phyloP scores from a whole-genome alignment of 257 asterid genomes.

The Oldenlandia corymbosa region DNA sequence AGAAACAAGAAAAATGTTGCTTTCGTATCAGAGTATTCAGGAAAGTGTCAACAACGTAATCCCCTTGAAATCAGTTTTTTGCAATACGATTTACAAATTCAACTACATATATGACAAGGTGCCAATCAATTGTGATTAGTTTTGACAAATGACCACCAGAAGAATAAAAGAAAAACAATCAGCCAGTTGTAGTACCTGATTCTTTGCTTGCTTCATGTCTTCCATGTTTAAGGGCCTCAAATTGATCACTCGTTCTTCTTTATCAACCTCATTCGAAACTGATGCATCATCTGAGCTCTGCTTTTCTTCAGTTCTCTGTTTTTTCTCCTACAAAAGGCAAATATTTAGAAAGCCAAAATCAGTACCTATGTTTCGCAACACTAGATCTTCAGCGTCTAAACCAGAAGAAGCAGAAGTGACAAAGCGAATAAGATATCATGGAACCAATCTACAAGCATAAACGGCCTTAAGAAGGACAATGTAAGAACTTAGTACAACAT shows the following conservation, averaged over 20 bases:
- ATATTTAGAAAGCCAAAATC: constrained; percentile 7
- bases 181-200: constrained; percentile 51
- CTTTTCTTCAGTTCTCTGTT: constrained; percentile 35
- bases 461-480: constrained; percentile 2
- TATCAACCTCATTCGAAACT: constrained; percentile 36
- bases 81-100: no score
- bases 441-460: not conserved
- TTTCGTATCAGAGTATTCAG: not conserved
- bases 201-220: constrained; percentile 80
- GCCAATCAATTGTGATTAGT: no score
- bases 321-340: constrained; percentile 45
- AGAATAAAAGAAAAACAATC: no score
- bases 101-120: no score
- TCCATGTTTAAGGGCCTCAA: constrained; percentile 84
- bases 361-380: not conserved
- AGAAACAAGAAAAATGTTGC: not conserved
- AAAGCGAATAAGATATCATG: no score
- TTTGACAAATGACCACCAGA: no score
- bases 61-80: no score
- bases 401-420: no score
- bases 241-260: constrained; percentile 49
- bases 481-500: not conserved
- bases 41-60: no score
- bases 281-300: constrained; percentile 41
- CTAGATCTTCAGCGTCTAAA: not conserved